These are phyloP conservation scores for Diatrype stigma DNA, from an alignment of 2,329 filamentous ascomycete species.

Conservation along the genomic window DNA sequence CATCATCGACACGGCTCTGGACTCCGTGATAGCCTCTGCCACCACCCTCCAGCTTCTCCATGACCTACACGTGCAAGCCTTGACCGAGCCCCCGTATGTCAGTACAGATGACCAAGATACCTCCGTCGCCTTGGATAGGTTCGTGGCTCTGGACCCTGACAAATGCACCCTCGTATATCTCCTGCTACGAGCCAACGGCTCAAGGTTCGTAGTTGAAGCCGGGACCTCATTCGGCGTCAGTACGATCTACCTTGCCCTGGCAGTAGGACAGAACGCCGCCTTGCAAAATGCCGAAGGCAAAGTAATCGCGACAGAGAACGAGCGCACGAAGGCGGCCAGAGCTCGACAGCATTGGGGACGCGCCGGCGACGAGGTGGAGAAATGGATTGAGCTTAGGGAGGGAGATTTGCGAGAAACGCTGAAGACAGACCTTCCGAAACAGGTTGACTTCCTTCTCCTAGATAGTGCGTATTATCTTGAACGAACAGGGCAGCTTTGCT, in stretches of 20 bases:
- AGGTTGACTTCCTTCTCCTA: slow-evolving; percentile 54
- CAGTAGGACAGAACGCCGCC: slow-evolving; percentile 44
- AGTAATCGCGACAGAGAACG: slow-evolving; percentile 60
- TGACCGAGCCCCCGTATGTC: slow-evolving; percentile 25
- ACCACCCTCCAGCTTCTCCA: slow-evolving; percentile 23
- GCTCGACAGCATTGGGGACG: slow-evolving; percentile 52
- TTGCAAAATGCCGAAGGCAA: slow-evolving; percentile 23
- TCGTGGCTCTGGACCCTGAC: slow-evolving; percentile 55
- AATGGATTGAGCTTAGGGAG: slow-evolving; percentile 51
- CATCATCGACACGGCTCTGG: slow-evolving; percentile 25
- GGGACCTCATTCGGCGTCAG: slow-evolving; percentile 60
- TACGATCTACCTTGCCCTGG: slow-evolving; percentile 59
- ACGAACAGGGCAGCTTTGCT: too few relatives aligned
- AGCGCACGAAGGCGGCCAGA: slow-evolving; percentile 45
- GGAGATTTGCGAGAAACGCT: slow-evolving; percentile 56
- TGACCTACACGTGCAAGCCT: slow-evolving; percentile 26
- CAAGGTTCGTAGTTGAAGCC: slow-evolving; percentile 52
- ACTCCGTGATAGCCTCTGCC: slow-evolving; percentile 24
- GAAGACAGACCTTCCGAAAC: slow-evolving; percentile 39
- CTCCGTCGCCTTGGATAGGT: slow-evolving; percentile 25
- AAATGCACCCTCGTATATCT: slow-evolving; percentile 56
- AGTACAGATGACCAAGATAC: slow-evolving; percentile 18
- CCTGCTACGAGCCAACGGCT: slow-evolving; percentile 43
- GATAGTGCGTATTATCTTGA: slow-evolving; percentile 48
- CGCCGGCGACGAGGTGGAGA: slow-evolving; percentile 44